A percentile compares a stretch with the other conserved stretches of the same genome.
Evolutionary conservation across 1,139 yeast species (phyloP).

Genomic region (Taiozyma sp.): DNA sequence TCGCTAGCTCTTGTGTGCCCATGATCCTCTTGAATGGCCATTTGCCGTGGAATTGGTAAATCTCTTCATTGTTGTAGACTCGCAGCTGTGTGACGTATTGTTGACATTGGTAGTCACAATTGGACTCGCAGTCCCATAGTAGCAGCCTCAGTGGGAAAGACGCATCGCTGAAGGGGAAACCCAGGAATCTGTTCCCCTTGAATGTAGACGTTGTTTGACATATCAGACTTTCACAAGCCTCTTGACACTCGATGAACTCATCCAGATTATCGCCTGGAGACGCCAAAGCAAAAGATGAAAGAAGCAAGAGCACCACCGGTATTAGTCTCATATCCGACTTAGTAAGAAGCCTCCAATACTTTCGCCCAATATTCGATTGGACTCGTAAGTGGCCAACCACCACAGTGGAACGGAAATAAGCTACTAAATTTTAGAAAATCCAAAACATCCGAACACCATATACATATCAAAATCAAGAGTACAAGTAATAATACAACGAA

Average conservation of each 20-base stretch:
- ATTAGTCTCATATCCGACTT: neutral
- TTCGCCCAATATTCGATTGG: neutral
- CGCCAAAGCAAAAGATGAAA: constrained; percentile 26
- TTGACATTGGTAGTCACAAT: constrained; percentile 94
- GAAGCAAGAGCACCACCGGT: neutral
- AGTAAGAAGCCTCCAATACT: neutral
- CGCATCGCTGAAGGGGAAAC: constrained; percentile 28
- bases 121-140: constrained; percentile 74
- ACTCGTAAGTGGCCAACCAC: neutral
- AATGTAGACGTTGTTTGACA: constrained; percentile 28
- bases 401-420: neutral
- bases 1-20: constrained; percentile 81
- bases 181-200: constrained; percentile 26
- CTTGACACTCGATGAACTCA: constrained; percentile 62
- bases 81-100: constrained; percentile 60
- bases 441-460: neutral
- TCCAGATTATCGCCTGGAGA: constrained; percentile 79
- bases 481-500: neutral
- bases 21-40: constrained; percentile 84
- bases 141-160: constrained; percentile 37
- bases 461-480: neutral
- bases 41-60: constrained; percentile 91
- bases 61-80: constrained; percentile 38
- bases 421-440: neutral
- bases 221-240: constrained; percentile 44